Evolutionary conservation across 2,329 filamentous ascomycete genomes (phyloP), one percentile per base, ranked within the genome.

Genomic region (Colletotrichum siamense): DNA sequence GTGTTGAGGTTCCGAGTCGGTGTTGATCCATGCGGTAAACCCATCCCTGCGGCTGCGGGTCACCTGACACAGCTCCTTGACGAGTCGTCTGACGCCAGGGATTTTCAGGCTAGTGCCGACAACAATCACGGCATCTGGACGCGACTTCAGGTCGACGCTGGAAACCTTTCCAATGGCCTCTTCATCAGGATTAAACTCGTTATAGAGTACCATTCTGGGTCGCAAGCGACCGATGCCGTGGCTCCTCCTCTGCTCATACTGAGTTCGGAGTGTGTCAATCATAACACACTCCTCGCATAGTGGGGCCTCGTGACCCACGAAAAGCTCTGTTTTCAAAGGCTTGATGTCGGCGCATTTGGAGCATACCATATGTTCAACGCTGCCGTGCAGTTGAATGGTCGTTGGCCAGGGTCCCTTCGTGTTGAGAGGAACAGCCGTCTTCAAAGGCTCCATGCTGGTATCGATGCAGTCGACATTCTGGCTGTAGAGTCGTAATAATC

Each of bases 391-490:
- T 84, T 99, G 97, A 77, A 99, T 92, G 1, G 97, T 98, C 79
- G 92, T 93, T 4, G 97, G 97, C 97, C 97, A 99, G 18, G 96
- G 96, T 1, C 93, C 96, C 83, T 97, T 98, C 79, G 91, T 79
- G 77, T 93, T 94, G 15, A 99, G 89, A 2, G 97, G 97, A 2
- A 98, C 93, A 68, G 91, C 90, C 0, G 97, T 99, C 30, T 91
- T 90, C 10, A 99, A 88, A 4, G 96, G 96, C 63, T 92, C 88
- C 84, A 99, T 90, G 9, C 92, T 91, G 1, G 95, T 97, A 81
- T 99, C 97, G 79, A 99, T 94, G 75, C 96, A 95, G 86, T 99
- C 97, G 39, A 99, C 96, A 80, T 99, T 99, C 83, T 99, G 97
- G 4, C 95, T 96, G 84, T 99, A 99, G 8, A 99, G 90, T 59